Base-by-base conservation (phyloP, 2,329 filamentous ascomycete genomes). In the Calonectria crousiana region DNA sequence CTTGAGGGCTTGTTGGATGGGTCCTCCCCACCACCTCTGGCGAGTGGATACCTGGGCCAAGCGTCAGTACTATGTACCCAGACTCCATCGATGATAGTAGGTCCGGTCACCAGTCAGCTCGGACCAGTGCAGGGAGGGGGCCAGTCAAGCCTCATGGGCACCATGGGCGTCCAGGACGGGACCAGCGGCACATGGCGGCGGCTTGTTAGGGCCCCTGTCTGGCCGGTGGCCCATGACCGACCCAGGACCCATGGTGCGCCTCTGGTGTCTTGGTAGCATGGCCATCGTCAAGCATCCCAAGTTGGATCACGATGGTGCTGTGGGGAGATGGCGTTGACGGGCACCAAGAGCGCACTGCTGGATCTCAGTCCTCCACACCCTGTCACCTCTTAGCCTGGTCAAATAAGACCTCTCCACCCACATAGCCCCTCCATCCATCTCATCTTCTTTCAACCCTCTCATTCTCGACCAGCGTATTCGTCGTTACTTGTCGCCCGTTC, bases 371-470 rank as follows among this genome's bases (percentile, higher is more conserved):
- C 74, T 78, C 74, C 78, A 76, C 74, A 76, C 78, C 78, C 78
- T 76, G 76, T 74, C 72, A 68, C 74, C 71, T 65, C 73, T 66
- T 75, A 73, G 75, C 66, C 69, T 73, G 67, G 73, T 62, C 78
- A 82, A 82, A 83, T 81, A 83, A 82, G 79, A 83, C 80, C 77
- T 80, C 76, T 76, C 79, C 79, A 80, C 79, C 77, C 79, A 74
- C 78, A 76, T 74, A 65, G 76, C 78, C 79, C 81, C 81, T 81
- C 81, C 80, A 79, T 82, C 79, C 75, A 76, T 77, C 75, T 75
- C 78, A 77, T 78, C 80, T 76, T 74, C 72, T 51, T 75, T 68
- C 65, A 56, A 69, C 73, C 73, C 76, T 74, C 74, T 76, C 76
- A 75, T 74, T 76, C 76, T 74, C 73, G 76, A 74, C 52, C 69